A percentile compares a stretch with the other conserved stretches of the same genome.
These are phyloP conservation scores for Coemansia sp. DNA, from an alignment of 192 early-diverging fungal genomes.

Conservation along the genomic window DNA sequence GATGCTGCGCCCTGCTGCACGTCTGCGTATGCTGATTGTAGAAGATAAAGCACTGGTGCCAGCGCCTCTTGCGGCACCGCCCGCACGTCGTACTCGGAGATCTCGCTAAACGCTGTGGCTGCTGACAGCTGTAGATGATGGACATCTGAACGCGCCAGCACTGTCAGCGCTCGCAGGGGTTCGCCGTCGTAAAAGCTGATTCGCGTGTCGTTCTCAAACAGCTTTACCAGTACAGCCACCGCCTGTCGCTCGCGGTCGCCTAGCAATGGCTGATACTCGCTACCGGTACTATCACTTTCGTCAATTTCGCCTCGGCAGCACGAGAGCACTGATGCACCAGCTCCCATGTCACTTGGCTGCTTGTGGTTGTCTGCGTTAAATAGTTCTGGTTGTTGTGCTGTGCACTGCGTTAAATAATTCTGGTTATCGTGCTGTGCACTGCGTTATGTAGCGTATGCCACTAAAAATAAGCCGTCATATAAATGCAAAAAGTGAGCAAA, in stretches of 20 bases:
- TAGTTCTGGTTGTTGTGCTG: not conserved
- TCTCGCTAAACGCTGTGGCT: conserved; percentile 84
- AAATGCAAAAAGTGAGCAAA: not conserved
- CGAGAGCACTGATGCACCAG: not conserved
- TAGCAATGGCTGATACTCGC: conserved; percentile 34
- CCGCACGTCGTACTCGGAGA: conserved; percentile 83
- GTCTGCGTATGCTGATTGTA: conserved; percentile 78
- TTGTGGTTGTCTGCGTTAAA: not conserved
- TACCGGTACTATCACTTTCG: not conserved
- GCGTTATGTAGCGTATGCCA: not conserved
- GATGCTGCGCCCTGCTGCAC: conserved; percentile 83
- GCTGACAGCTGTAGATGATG: conserved; percentile 82
- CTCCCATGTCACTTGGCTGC: conserved; percentile 2
- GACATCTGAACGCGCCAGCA: conserved; percentile 79
- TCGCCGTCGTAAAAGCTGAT: conserved; percentile 73
- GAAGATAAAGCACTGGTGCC: conserved; percentile 76
- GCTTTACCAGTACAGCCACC: conserved; percentile 30
- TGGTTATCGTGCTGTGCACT: not conserved
- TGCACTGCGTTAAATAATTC: not conserved
- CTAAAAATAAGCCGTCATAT: not conserved
- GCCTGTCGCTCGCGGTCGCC: conserved; percentile 35
- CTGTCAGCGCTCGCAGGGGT: conserved; percentile 70
- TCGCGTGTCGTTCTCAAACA: conserved; percentile 43
- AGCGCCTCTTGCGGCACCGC: conserved; percentile 70
- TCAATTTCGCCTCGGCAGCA: not conserved